Evolutionary conservation across 495 filamentous ascomycete genomes (phyloP).

Genomic region (Hamigera avellanea): DNA sequence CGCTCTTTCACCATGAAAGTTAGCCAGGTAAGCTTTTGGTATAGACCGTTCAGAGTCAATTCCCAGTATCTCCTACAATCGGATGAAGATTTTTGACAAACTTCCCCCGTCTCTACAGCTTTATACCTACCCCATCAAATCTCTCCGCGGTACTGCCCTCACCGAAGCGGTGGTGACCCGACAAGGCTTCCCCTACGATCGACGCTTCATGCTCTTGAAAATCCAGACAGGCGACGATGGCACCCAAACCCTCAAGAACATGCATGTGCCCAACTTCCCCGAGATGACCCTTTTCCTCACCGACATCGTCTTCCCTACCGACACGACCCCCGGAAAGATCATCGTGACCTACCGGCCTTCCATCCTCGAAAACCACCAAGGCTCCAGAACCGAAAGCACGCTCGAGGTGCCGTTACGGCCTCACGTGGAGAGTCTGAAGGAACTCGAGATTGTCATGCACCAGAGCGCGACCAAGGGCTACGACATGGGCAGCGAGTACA

Average conservation of each 20-base stretch:
- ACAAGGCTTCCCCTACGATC: conserved; percentile 66
- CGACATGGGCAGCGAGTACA: conserved; percentile 54
- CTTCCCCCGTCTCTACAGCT: conserved; percentile 35
- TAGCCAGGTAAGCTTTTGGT: too few species aligned
- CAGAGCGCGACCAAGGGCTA: conserved; percentile 50
- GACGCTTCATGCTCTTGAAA: conserved; percentile 66
- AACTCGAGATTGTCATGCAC: conserved; percentile 49
- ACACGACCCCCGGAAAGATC: conserved; percentile 25
- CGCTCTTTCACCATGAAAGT: conserved; percentile 14
- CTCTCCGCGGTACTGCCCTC: conserved; percentile 54
- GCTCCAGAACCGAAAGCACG: conserved; percentile 7
- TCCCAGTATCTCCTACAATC: too few species aligned
- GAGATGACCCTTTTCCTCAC: conserved; percentile 60
- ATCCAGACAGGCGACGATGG: conserved; percentile 13
- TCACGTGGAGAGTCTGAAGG: conserved; percentile 33
- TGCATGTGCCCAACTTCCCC: conserved; percentile 54
- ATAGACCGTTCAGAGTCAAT: too few species aligned
- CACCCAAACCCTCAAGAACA: conserved; percentile 38
- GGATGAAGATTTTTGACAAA: too few species aligned
- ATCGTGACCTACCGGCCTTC: conserved; percentile 44
- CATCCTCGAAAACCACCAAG: conserved; percentile 10
- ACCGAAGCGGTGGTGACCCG: conserved; percentile 41
- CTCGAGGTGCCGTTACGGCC: conserved; percentile 53
- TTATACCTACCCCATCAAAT: conserved; percentile 85
- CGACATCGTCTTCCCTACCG: conserved; percentile 29